These are phyloP conservation scores for Elsinoe batatas DNA, from an alignment of 2,329 filamentous ascomycete genomes.

Conservation along the genomic window DNA sequence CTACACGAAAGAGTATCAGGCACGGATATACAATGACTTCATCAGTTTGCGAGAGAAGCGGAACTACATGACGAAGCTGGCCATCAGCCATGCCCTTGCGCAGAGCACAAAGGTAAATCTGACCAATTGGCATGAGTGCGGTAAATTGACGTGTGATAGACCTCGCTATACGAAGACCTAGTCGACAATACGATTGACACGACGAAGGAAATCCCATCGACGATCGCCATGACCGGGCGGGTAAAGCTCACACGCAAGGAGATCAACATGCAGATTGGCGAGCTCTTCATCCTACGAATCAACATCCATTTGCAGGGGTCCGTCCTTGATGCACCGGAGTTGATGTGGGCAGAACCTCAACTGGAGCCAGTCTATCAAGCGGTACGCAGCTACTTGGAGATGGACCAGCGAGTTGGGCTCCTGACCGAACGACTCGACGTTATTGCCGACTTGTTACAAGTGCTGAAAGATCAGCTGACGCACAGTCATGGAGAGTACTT, in stretches of 20 bases:
- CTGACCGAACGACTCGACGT: conserved; percentile 86
- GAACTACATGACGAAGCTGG: conserved; percentile 96
- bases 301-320: conserved; percentile 97
- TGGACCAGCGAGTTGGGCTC: conserved; percentile 87
- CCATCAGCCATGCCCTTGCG: conserved; percentile 88
- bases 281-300: conserved; percentile 94
- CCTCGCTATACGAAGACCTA: conserved; percentile 89
- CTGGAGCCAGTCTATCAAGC: conserved; percentile 94
- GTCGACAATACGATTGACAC: conserved; percentile 88
- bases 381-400: conserved; percentile 89
- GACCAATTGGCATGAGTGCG: background rate
- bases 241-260: conserved; percentile 78
- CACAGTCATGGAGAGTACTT: conserved; percentile 61
- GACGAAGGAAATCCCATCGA: conserved; percentile 84
- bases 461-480: conserved; percentile 89
- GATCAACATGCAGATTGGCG: conserved; percentile 99
- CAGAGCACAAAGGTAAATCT: conserved; percentile 76
- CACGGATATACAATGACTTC: conserved; percentile 98
- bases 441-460: conserved; percentile 83
- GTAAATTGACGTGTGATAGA: conserved; percentile 39
- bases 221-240: conserved; percentile 86
- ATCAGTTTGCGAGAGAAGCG: conserved; percentile 88
- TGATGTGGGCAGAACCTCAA: conserved; percentile 98
- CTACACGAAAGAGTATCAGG: conserved; percentile 95
- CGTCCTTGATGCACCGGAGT: conserved; percentile 88